phyloP scores from a whole-genome alignment of 1,139 yeast genomes.

The Saccharomyces hybrid region DNA sequence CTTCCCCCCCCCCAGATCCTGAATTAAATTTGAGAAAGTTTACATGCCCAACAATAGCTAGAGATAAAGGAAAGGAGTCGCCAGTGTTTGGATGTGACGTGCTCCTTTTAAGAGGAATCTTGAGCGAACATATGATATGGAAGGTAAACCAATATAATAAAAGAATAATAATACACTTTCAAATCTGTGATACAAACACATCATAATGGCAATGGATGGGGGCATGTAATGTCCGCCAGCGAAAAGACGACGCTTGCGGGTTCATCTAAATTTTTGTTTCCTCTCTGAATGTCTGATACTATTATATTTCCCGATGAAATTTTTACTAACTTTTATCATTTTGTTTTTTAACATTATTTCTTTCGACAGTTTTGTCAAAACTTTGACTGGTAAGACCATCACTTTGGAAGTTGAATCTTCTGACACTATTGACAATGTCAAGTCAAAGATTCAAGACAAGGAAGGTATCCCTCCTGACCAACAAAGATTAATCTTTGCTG shows the following conservation, averaged over 20 bases:
- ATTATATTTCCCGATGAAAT: neutral
- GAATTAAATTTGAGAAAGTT: neutral
- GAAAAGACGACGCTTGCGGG: neutral
- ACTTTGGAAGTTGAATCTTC: constrained; percentile 91
- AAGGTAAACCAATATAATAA: neutral
- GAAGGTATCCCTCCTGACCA: constrained; percentile 94
- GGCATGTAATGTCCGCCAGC: neutral
- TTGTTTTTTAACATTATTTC: neutral
- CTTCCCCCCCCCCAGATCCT: neutral
- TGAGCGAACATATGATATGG: neutral
- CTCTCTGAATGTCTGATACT: neutral
- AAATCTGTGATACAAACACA: neutral
- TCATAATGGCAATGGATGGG: neutral
- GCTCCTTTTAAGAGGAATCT: neutral
- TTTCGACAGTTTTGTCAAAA: constrained; percentile 50
- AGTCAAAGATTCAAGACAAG: constrained; percentile 88
- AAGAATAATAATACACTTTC: neutral
- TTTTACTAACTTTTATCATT: neutral
- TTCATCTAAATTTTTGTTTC: neutral
- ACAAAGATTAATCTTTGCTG: constrained; percentile 86
- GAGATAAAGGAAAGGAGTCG: neutral
- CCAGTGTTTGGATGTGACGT: neutral
- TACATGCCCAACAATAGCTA: neutral
- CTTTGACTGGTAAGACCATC: constrained; percentile 82
- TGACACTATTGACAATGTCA: constrained; percentile 89